phyloP scores from a whole-genome alignment of 192 early-diverging fungal species.

The Rhizophlyctis rosea region DNA sequence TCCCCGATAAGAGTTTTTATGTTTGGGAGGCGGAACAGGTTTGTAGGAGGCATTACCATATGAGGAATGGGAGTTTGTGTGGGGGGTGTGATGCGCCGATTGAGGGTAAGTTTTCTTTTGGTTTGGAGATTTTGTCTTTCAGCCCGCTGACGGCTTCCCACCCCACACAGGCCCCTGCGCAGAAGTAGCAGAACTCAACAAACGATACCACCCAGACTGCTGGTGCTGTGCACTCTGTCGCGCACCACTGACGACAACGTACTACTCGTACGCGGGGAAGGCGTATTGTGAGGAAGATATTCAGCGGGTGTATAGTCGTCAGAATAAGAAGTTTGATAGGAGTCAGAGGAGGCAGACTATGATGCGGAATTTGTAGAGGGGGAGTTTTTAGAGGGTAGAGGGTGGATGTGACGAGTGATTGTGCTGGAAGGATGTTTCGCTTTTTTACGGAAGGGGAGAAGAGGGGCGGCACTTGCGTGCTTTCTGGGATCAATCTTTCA shows the following conservation, averaged over 20 bases:
- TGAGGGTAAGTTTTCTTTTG: constrained; percentile 47
- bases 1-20: constrained; percentile 83
- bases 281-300: constrained; percentile 76
- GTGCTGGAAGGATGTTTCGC: too few species aligned
- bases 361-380: constrained; percentile 18
- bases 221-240: constrained; percentile 70
- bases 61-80: constrained; percentile 82
- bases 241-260: constrained; percentile 57
- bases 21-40: constrained; percentile 83
- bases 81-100: constrained; percentile 75
- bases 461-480: too few species aligned
- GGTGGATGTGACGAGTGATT: too few species aligned
- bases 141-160: not conserved
- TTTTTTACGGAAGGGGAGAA: too few species aligned
- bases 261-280: constrained; percentile 66
- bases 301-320: constrained; percentile 48
- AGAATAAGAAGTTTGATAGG: not conserved
- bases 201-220: constrained; percentile 82
- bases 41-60: constrained; percentile 83
- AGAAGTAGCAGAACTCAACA: constrained; percentile 71
- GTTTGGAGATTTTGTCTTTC: not conserved
- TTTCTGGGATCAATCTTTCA: too few species aligned
- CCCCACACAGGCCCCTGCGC: constrained; percentile 67
- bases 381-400: too few species aligned
- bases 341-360: constrained; percentile 20